Conservation (phyloP, 305 asterid species). For the Fraxinus dipetala region DNA sequence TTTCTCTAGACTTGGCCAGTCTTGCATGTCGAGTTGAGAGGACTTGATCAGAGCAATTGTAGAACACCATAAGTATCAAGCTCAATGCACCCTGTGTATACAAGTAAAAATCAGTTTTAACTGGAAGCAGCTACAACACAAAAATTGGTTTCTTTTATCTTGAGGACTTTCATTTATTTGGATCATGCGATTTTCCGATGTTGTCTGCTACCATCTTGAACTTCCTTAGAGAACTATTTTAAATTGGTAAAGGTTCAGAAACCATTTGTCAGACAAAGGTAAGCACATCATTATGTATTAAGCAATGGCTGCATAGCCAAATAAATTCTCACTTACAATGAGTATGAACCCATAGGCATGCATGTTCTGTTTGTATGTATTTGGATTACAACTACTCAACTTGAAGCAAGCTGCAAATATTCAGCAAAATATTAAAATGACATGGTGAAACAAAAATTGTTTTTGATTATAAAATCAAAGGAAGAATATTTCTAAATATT, state of each 20-base stretch:
- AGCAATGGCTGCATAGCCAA: slow-evolving; percentile 16
- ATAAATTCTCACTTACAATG: slow-evolving; percentile 59
- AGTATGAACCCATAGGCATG: slow-evolving; percentile 72
- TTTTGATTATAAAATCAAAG: neutral
- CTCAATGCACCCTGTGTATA: slow-evolving; percentile 67
- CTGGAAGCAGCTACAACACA: neutral
- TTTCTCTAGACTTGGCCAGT: slow-evolving; percentile 90
- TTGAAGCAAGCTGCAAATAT: slow-evolving; percentile 74
- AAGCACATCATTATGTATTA: slow-evolving; percentile 11
- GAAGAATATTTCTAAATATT: slow-evolving; percentile 14
- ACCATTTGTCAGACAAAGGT: slow-evolving; percentile 12
- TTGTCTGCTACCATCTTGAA: neutral
- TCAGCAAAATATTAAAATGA: slow-evolving; percentile 27
- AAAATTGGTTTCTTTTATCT: neutral
- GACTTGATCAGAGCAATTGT: slow-evolving; percentile 94
- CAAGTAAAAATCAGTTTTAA: slow-evolving; percentile 16
- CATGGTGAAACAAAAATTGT: slow-evolving; percentile 21
- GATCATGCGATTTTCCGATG: neutral
- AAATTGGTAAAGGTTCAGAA: neutral
- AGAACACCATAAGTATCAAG: slow-evolving; percentile 72
- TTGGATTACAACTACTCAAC: slow-evolving; percentile 72
- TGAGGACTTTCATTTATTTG: neutral
- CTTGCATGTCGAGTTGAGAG: slow-evolving; percentile 78
- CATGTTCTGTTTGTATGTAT: slow-evolving; percentile 63
- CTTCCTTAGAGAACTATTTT: neutral